phyloP scores from a whole-genome alignment of 108 stramenopile species.

The Discostella stelligeroides region DNA sequence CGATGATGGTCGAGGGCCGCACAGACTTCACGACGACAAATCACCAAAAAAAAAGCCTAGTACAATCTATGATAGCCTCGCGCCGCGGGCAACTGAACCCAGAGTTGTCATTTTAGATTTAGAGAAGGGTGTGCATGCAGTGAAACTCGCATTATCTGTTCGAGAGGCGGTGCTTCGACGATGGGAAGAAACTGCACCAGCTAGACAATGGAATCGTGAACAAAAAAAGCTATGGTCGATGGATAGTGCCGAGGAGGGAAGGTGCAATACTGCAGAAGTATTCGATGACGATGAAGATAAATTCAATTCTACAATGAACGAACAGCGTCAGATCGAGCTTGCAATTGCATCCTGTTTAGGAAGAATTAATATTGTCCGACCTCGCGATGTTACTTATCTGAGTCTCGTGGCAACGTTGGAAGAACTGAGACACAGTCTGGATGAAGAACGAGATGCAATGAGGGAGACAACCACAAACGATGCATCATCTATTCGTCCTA shows the following conservation, averaged over 20 bases:
- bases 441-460: conserved; percentile 16
- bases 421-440: conserved; percentile 36
- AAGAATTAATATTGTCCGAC: conserved; percentile 48
- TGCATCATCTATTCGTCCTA: neutral
- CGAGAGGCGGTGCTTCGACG: conserved; percentile 50
- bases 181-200: conserved; percentile 43
- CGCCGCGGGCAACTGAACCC: conserved; percentile 24
- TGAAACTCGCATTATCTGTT: conserved; percentile 37
- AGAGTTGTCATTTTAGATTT: conserved; percentile 45
- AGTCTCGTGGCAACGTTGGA: conserved; percentile 52
- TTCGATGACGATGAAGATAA: conserved; percentile 6
- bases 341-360: conserved; percentile 42
- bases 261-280: neutral
- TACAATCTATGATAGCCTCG: conserved; percentile 9
- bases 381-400: conserved; percentile 52
- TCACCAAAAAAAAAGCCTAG: neutral
- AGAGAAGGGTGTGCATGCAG: conserved; percentile 41
- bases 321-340: conserved; percentile 39
- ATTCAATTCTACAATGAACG: conserved; percentile 10
- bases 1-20: too few species aligned
- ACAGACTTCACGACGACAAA: too few species aligned
- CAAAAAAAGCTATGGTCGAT: conserved; percentile 6
- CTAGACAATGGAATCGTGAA: conserved; percentile 41
- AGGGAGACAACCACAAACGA: neutral
- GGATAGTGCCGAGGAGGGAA: neutral